These are phyloP conservation scores for Trichoderma koningii DNA, from an alignment of 2,329 filamentous ascomycete species.

Conservation along the genomic window DNA sequence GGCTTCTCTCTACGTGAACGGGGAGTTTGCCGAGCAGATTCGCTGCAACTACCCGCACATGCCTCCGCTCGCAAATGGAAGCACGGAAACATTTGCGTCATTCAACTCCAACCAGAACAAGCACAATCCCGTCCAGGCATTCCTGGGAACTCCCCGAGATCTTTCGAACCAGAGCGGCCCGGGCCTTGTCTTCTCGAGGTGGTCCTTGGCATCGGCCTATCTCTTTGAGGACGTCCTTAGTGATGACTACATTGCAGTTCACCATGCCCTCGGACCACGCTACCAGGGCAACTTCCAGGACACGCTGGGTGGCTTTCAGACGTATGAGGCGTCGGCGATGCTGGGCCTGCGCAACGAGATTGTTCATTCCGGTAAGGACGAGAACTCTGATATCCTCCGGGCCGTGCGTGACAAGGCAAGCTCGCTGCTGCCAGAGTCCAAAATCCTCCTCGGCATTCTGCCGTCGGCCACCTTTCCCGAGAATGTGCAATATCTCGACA, in stretches of 20 bases:
- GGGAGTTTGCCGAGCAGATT: constrained; percentile 89
- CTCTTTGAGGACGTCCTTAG: constrained; percentile 85
- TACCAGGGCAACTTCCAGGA: constrained; percentile 98
- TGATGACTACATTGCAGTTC: constrained; percentile 88
- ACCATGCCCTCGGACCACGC: constrained; percentile 83
- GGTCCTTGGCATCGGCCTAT: constrained; percentile 88
- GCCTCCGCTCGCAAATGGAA: constrained; percentile 65
- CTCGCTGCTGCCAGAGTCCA: constrained; percentile 75
- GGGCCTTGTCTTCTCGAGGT: constrained; percentile 73
- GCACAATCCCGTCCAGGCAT: constrained; percentile 78
- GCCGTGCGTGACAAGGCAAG: constrained; percentile 87
- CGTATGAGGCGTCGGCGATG: constrained; percentile 88
- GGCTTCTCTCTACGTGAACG: constrained; percentile 86
- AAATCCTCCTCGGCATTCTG: constrained; percentile 79
- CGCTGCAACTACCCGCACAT: constrained; percentile 84
- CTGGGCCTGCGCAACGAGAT: constrained; percentile 90
- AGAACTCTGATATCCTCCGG: constrained; percentile 85
- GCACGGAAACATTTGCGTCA: constrained; percentile 69
- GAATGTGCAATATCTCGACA: constrained; percentile 76
- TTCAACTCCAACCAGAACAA: constrained; percentile 61
- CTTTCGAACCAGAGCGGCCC: constrained; percentile 75
- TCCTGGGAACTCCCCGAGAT: constrained; percentile 88
- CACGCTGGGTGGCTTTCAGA: constrained; percentile 92
- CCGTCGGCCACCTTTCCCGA: constrained; percentile 79
- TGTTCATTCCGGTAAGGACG: constrained; percentile 84